phyloP scores from a whole-genome alignment of 345 rosid genomes.

The Gossypium rotundifolium region DNA sequence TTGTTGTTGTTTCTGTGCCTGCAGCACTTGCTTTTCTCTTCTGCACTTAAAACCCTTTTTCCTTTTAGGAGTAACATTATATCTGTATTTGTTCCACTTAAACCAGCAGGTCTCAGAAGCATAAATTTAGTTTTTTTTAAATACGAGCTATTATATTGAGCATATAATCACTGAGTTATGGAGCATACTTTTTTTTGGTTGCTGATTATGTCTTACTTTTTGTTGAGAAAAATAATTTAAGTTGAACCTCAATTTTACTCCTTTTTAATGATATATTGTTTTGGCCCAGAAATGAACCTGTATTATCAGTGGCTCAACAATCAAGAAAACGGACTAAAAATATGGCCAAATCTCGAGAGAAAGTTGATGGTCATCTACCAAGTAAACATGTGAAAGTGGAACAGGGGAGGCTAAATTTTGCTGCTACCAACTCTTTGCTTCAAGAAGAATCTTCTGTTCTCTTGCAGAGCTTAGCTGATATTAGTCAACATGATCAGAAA shows the following conservation, averaged over 20 bases:
- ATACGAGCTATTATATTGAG: background rate
- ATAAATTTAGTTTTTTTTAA: background rate
- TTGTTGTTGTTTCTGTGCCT: background rate
- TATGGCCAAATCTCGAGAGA: slow-evolving; percentile 15
- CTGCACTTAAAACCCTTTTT: background rate
- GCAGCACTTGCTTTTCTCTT: background rate
- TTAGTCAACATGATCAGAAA: slow-evolving; percentile 14
- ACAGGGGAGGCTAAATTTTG: slow-evolving; percentile 18
- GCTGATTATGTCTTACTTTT: background rate
- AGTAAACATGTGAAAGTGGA: slow-evolving; percentile 26
- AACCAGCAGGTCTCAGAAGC: background rate
- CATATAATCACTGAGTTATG: background rate
- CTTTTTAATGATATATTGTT: background rate
- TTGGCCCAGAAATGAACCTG: slow-evolving; percentile 20
- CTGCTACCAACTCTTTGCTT: slow-evolving; percentile 6
- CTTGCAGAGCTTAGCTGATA: slow-evolving; percentile 14
- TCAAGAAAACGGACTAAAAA: slow-evolving; percentile 26
- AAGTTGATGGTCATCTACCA: slow-evolving; percentile 10
- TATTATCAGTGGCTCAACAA: slow-evolving; percentile 13
- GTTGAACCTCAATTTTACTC: background rate
- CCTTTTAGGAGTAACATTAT: background rate
- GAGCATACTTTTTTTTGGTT: background rate
- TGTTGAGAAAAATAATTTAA: background rate
- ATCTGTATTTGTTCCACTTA: background rate
- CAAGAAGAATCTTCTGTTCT: slow-evolving; percentile 17